Conservation (phyloP, 2,329 filamentous ascomycete genomes). For the Neonectria hederae region DNA sequence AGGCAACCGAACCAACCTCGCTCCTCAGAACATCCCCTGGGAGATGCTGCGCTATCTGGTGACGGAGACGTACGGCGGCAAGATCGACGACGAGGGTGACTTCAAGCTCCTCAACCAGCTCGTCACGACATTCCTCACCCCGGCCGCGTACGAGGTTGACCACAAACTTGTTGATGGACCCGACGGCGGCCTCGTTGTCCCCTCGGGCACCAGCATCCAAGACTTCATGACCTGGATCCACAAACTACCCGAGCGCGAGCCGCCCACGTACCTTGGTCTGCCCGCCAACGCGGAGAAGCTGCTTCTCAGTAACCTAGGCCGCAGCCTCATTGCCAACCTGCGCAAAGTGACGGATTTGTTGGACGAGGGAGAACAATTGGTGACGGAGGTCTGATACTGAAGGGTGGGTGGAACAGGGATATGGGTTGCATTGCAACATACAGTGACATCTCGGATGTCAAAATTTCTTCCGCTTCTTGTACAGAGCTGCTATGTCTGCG, state of each 20-base stretch:
- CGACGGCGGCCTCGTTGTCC: constrained; percentile 74
- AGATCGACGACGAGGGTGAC: constrained; percentile 92
- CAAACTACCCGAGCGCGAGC: constrained; percentile 90
- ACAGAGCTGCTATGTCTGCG: neutral
- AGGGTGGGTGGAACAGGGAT: neutral
- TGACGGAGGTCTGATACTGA: constrained; percentile 66
- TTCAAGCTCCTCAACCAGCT: constrained; percentile 78
- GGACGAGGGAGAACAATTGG: constrained; percentile 92
- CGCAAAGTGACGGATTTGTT: constrained; percentile 86
- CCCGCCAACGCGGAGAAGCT: constrained; percentile 97
- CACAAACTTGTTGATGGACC: constrained; percentile 83
- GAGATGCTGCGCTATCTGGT: constrained; percentile 92
- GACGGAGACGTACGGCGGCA: constrained; percentile 95
- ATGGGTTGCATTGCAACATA: neutral
- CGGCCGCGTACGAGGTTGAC: constrained; percentile 89
- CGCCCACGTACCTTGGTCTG: constrained; percentile 91
- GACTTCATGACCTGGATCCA: constrained; percentile 95
- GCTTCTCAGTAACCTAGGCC: constrained; percentile 86
- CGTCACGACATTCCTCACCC: constrained; percentile 82
- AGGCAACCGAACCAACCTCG: constrained; percentile 88
- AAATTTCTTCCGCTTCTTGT: constrained; percentile 14
- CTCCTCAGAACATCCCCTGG: constrained; percentile 94
- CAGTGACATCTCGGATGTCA: neutral
- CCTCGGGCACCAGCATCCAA: constrained; percentile 80
- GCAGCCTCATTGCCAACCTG: constrained; percentile 84